Conservation (phyloP, 2,329 filamentous ascomycete genomes). For the Coniochaeta hoffmannii region DNA sequence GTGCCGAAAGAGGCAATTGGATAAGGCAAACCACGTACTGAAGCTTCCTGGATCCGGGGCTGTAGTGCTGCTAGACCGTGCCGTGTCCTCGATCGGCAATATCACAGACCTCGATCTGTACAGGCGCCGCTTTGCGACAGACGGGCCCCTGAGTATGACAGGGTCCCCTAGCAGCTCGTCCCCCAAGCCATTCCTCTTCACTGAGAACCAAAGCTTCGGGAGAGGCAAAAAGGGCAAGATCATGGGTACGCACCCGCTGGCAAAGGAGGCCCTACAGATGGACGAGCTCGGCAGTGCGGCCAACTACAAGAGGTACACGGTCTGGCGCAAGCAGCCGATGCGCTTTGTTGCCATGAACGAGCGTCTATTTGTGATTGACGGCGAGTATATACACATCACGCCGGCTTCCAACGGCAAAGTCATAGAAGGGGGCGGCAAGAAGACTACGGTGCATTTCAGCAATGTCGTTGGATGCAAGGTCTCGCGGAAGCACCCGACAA, state of each 20-base stretch:
- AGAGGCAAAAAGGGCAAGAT: slow-evolving; percentile 46
- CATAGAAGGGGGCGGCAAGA: slow-evolving; percentile 59
- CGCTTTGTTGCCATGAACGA: slow-evolving; percentile 70
- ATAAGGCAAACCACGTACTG: slow-evolving; percentile 72
- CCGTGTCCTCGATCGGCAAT: slow-evolving; percentile 70
- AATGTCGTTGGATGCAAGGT: slow-evolving; percentile 79
- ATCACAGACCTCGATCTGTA: slow-evolving; percentile 69
- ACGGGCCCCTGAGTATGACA: slow-evolving; percentile 61
- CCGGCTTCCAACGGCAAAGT: slow-evolving; percentile 60
- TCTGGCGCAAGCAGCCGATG: slow-evolving; percentile 78
- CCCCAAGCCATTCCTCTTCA: slow-evolving; percentile 53
- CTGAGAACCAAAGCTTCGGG: slow-evolving; percentile 42
- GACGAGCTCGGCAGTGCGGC: slow-evolving; percentile 48
- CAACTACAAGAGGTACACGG: slow-evolving; percentile 69
- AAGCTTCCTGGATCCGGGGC: slow-evolving; percentile 69
- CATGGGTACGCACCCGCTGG: slow-evolving; percentile 58
- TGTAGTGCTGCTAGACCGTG: slow-evolving; percentile 68
- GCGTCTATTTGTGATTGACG: slow-evolving; percentile 70
- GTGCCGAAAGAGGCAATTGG: slow-evolving; percentile 69
- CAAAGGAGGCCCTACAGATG: slow-evolving; percentile 53
- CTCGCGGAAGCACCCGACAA: slow-evolving; percentile 69
- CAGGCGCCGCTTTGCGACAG: slow-evolving; percentile 66
- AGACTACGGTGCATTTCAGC: slow-evolving; percentile 74
- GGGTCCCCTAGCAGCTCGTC: slow-evolving; percentile 63
- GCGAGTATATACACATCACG: slow-evolving; percentile 82